Evolutionary conservation across 345 rosid genomes (phyloP), one percentile per base, ranked within the genome.

Genomic region (Boechera stricta): DNA sequence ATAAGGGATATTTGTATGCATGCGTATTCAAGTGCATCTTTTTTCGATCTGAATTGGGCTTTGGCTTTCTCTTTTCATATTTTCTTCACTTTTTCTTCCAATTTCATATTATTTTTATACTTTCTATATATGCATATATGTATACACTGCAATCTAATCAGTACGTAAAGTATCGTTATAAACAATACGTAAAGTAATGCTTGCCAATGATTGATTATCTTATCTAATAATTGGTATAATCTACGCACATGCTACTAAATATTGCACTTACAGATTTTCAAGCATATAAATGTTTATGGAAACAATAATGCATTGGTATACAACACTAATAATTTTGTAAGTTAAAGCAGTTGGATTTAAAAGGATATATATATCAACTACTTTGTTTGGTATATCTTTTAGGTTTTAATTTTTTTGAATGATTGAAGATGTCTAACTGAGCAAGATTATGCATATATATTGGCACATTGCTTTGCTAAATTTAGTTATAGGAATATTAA

Each of bases 221-320:
- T 28, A 48, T 15, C 41, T 65, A 78, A 72, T 72, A 69, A 77
- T 78, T 78, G 56, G 77, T 72, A 78, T 66, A 72, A 49, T 56
- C 61, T 35, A 71, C 29, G 68, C 81, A 58, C 77, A 58, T 66
- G 73, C 77, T 66, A 66, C 81, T 63, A 39, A 58, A 78, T 71
- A 57, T 71, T 26, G 32, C 59, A 55, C 71, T 68, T 48, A 18
- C 5, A 29, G n/a, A 26, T 10, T 39, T 16, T 63, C 61, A 7
- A 18, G 49, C 24, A 9, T 41, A 26, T 51, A 38, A 26, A 63
- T 61, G 49, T 36, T 15, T 38, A 33, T 18, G 33, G 12, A 64
- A 42, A 44, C 41, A 66, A 74, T 74, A 56, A 70, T 69, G 48
- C 64, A 41, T 45, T 63, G 55, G 53, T 42, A 36, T 65, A 39